phyloP scores from a whole-genome alignment of 306 rosid genomes.

The Glycine soja region DNA sequence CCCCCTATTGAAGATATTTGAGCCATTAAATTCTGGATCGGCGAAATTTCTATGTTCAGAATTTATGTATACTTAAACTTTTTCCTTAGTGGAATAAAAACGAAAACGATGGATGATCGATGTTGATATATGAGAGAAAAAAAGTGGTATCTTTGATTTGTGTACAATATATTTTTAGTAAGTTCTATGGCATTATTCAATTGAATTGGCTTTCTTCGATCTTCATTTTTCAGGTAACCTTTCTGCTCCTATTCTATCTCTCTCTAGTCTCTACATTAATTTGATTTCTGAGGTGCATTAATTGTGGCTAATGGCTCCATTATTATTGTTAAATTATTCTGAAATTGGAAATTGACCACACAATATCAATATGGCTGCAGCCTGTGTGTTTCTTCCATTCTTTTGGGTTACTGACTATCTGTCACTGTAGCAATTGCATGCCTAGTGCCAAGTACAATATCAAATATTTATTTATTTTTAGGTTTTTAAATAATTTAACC shows the following conservation, averaged over 20 bases:
- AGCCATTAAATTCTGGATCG: not conserved
- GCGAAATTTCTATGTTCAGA: not conserved
- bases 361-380: no score
- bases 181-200: not conserved
- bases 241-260: no score
- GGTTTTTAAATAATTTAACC: no score
- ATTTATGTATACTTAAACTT: not conserved
- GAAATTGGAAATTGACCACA: conserved; percentile 29
- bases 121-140: not conserved
- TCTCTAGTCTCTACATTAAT: no score
- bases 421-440: no score
- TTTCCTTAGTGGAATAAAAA: conserved; percentile 12
- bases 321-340: conserved; percentile 25
- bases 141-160: not conserved
- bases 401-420: no score
- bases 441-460: no score
- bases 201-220: not conserved
- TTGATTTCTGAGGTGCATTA: not conserved
- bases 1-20: not conserved
- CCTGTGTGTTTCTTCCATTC: no score
- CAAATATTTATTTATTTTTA: no score
- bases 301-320: conserved; percentile 6
- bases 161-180: not conserved
- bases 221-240: not conserved
- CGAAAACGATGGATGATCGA: not conserved